Base-by-base conservation (phyloP, 2,329 filamentous ascomycete species). In the Pseudovirgaria hyperparasitica region DNA sequence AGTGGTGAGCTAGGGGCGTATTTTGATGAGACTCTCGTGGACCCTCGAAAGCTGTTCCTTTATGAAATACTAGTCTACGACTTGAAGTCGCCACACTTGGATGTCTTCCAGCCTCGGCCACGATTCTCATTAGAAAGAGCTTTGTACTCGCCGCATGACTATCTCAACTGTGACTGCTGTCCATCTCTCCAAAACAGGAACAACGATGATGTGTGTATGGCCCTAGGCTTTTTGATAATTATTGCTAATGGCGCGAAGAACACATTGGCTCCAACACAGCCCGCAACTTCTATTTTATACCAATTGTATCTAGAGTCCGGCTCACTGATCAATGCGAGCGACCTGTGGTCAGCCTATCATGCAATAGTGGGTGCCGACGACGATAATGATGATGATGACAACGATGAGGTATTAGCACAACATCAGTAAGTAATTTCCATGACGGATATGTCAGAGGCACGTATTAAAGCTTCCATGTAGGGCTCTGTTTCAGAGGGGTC, bases 241-340 rank as follows among this genome's bases (percentile, higher is more conserved):
- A 12, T 30, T 9, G 6, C 5, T 7, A 14, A 13, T 16, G 5
- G 6, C 19, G 16, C 13, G 4, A 8, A 46, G 27, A 42, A 47
- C 9, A 52, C 65, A 1, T 53, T 78, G 7, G 62, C 65, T 21
- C 57, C 72, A 2, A 76, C 70, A 2, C 60, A 82, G 29, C 82
- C 81, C 4, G 63, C 76, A 2, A 78, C 78, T 5, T 70, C 79
- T 2, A 72, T 87, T 17, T 44, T 90, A 15, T 90, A 87, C 45
- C 78, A 81, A 40, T 58, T 90, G 25, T 87, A 86, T 48, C 62
- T 79, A 9, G 82, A 92, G 48, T 76, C 79, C 0, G 80, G 81
- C 0, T 68, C 67, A 6, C 58, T 87, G 32, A 75, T 90, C 51
- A 90, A 90, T 41, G 73, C 79, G 25, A 76, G 72, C 17, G 82